A percentile compares a stretch with the other conserved stretches of the same genome.
Evolutionary conservation across 2,329 filamentous ascomycete species (phyloP).

Genomic region (Acephala macrosclerotiorum): DNA sequence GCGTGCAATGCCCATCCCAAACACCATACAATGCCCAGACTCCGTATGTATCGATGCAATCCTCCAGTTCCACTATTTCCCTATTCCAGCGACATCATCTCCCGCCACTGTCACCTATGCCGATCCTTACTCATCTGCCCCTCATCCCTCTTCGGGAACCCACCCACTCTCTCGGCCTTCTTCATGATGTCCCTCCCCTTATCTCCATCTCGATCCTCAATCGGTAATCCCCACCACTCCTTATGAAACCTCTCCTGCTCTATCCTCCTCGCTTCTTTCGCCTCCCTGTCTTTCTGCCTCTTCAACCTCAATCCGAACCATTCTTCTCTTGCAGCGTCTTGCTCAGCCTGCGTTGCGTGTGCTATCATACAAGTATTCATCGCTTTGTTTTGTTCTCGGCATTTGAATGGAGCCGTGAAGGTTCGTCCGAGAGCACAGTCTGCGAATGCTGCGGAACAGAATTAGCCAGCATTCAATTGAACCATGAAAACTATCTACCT

Average conservation of each 20-base stretch:
- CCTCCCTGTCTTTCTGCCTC: constrained; percentile 71
- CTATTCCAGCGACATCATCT: too few species aligned
- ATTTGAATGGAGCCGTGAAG: constrained; percentile 86
- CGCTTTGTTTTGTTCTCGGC: constrained; percentile 76
- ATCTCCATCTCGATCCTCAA: constrained; percentile 63
- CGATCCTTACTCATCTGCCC: constrained; percentile 44
- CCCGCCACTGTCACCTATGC: constrained; percentile 39
- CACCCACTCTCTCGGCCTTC: constrained; percentile 62
- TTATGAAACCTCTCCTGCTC: constrained; percentile 71
- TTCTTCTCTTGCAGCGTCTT: constrained; percentile 89
- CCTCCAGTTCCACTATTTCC: neutral
- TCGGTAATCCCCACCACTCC: constrained; percentile 72
- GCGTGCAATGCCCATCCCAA: constrained; percentile 24
- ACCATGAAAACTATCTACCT: constrained; percentile 56
- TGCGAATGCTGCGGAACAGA: constrained; percentile 74
- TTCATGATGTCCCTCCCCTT: constrained; percentile 61
- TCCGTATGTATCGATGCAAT: constrained; percentile 22
- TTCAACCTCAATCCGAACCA: constrained; percentile 86
- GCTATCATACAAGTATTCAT: constrained; percentile 96
- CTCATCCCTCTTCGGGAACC: constrained; percentile 53
- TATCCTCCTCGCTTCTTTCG: constrained; percentile 63
- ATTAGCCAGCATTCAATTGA: constrained; percentile 7
- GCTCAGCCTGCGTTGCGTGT: constrained; percentile 83
- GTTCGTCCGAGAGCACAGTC: constrained; percentile 87
- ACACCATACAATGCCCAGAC: constrained; percentile 37